Evolutionary conservation across 345 rosid genomes (phyloP).

Genomic region (Salix viminalis): DNA sequence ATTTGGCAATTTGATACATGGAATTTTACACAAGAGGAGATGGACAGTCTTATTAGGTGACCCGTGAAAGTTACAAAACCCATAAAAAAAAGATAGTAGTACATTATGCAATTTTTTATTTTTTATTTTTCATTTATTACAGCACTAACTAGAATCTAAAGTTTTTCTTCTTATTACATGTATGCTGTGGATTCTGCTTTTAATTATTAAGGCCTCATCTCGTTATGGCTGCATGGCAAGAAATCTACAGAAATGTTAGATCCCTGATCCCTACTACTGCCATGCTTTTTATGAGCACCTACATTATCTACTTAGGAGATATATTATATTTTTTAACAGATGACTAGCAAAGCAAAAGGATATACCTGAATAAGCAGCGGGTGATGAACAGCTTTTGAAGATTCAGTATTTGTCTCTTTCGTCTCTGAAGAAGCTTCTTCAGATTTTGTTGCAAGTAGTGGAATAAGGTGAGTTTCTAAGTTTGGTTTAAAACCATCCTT

Average conservation of each 20-base stretch:
- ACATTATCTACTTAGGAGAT: neutral
- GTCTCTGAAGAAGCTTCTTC: constrained; percentile 46
- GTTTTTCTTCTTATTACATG: neutral
- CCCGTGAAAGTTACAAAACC: neutral
- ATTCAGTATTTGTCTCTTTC: constrained; percentile 40
- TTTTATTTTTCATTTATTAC: neutral
- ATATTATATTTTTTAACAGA: neutral
- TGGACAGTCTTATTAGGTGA: constrained; percentile 1
- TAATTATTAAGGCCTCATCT: neutral
- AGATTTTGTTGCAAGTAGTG: constrained; percentile 62
- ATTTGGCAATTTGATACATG: neutral
- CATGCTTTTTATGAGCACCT: neutral
- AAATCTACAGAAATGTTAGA: neutral
- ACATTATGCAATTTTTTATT: neutral
- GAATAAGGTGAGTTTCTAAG: constrained; percentile 80
- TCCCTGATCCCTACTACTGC: neutral
- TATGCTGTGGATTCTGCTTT: neutral
- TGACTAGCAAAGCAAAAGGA: constrained; percentile 2
- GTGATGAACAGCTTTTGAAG: constrained; percentile 63
- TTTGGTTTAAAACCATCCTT: constrained; percentile 92
- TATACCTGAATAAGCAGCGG: constrained; percentile 85
- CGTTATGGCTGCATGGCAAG: neutral
- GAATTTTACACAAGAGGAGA: neutral
- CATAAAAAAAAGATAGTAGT: too few relatives aligned
- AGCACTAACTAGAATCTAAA: neutral